Base-by-base conservation (phyloP, 2,329 filamentous ascomycete species). In the Pseudophaeomoniella oleicola region DNA sequence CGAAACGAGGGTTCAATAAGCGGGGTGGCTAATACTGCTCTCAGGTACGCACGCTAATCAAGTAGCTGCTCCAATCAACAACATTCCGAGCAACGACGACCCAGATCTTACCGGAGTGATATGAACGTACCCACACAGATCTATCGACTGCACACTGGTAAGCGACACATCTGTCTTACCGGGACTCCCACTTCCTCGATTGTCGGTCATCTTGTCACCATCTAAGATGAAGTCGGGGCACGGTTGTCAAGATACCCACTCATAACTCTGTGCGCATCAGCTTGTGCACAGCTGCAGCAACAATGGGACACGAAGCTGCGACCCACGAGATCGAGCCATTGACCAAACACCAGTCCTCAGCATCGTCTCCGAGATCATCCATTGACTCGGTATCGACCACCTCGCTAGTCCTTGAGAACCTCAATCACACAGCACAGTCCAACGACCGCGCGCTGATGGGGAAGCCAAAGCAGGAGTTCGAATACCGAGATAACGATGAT, bases 401-500 rank as follows among this genome's bases (percentile, higher is more conserved):
- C 1, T 52, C 49, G 2, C 46, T 52, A 12, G 47, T 51, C 30
- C 44, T 54, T 5, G 51, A 54, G 37, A 47, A 45, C 29, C 37
- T 53, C 3, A 49, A 51, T 38, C 32, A 37, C 5, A 38, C 29
- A 10, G 32, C 36, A 17, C 4, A 30, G 13, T 34, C 30, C 14
- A 44, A 47, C 37, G 38, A 37, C 11, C 35, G 38, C 22, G 17
- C 30, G 4, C 32, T 36, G 19, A 17, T 13, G n/a, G 27, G 32
- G 12, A 37, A 45, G 33, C 37, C 36, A 2, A 22, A 31, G 10
- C 30, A 39, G 18, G 39, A 38, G 4, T 38, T 41, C 9, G 35
- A 42, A 16, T 45, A 47, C 32, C 46, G 51, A 18, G 49, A 47
- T 36, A 38, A 49, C 16, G 49, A 46, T 5, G 47, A 48, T 32